Percentiles rank a stretch among this genome's conserved stretches.
phyloP scores from a whole-genome alignment of 495 filamentous ascomycete genomes.

The Ramalina peruviana region DNA sequence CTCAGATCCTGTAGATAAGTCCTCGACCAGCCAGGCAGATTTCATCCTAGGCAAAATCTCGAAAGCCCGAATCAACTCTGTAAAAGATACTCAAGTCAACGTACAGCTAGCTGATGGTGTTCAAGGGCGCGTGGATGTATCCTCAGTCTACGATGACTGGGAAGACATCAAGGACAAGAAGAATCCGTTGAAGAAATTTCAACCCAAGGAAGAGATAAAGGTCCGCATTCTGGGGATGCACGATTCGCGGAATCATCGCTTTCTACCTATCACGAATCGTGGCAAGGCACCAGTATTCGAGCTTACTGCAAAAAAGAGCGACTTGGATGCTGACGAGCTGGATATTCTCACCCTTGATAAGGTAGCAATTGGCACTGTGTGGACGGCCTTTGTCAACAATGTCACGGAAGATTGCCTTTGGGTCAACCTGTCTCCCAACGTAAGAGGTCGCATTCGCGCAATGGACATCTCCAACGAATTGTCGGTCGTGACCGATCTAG shows the following conservation, averaged over 20 bases:
- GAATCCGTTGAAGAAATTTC: conserved; percentile 58
- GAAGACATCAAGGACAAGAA: conserved; percentile 74
- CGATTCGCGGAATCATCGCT: conserved; percentile 79
- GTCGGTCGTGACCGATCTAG: conserved; percentile 55
- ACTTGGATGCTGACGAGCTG: conserved; percentile 39
- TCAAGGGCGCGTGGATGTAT: conserved; percentile 80
- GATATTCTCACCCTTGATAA: conserved; percentile 56
- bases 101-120: conserved; percentile 80
- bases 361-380: conserved; percentile 51
- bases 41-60: conserved; percentile 59
- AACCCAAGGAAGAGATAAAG: conserved; percentile 49
- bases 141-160: conserved; percentile 77
- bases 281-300: conserved; percentile 72
- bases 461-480: conserved; percentile 81
- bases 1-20: conserved; percentile 55
- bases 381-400: conserved; percentile 83
- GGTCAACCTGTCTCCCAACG: conserved; percentile 82
- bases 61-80: conserved; percentile 61
- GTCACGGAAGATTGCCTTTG: conserved; percentile 61
- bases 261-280: conserved; percentile 80
- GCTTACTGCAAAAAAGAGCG: conserved; percentile 68
- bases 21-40: conserved; percentile 49
- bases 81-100: conserved; percentile 85
- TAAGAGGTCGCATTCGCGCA: conserved; percentile 66
- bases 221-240: conserved; percentile 78